These are phyloP conservation scores for Ambrosia artemisiifolia DNA, from an alignment of 129 eudicot species.

Conservation along the genomic window DNA sequence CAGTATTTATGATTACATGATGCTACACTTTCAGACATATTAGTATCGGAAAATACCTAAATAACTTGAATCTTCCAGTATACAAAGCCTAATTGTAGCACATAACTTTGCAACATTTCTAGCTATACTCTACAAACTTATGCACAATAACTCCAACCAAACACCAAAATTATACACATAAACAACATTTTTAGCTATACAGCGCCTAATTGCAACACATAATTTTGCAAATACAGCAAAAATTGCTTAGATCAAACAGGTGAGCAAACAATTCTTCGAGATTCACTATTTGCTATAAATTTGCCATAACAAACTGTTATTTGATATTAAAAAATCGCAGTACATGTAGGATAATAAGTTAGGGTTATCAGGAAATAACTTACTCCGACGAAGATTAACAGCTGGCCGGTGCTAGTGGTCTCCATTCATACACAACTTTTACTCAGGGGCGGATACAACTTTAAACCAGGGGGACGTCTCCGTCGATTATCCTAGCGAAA, in stretches of 20 bases:
- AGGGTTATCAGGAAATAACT: no score
- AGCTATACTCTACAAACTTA: neutral
- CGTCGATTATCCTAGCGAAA: no score
- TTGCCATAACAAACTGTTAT: neutral
- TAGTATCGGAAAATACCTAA: neutral
- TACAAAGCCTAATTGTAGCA: no score
- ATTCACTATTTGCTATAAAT: neutral
- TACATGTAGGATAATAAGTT: no score
- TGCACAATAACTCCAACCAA: no score
- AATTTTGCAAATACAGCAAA: neutral
- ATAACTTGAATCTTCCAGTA: neutral
- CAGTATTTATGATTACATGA: neutral
- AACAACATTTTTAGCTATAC: neutral
- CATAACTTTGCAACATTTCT: no score
- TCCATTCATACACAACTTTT: no score
- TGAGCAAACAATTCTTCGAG: neutral
- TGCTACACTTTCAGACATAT: neutral
- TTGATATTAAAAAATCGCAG: neutral
- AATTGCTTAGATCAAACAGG: conserved; percentile 5
- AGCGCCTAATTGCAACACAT: neutral
- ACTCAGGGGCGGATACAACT: no score
- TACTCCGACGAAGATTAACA: no score
- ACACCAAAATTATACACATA: neutral
- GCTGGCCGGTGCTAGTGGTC: no score
- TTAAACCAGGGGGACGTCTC: no score